Evolutionary conservation across 306 rosid genomes (phyloP).

Genomic region (Macrotyloma uniflorum): DNA sequence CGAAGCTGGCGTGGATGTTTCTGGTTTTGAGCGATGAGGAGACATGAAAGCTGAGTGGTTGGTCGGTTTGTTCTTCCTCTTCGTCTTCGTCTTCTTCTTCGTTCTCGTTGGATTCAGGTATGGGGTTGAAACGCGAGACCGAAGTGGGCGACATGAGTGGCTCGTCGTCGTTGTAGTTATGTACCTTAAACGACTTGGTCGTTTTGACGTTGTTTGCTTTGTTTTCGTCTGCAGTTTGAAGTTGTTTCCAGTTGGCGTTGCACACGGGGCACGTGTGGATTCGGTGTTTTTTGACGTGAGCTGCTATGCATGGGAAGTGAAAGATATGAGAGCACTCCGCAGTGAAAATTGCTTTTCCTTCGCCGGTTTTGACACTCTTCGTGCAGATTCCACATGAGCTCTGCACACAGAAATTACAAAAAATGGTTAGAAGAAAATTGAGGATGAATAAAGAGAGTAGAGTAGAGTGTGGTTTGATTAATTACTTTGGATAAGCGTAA

Average conservation of each 20-base stretch:
- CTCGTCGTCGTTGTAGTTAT: slow-evolving; percentile 78
- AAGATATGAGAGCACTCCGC: slow-evolving; percentile 90
- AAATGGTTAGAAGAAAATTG: neutral
- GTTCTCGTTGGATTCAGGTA: slow-evolving; percentile 73
- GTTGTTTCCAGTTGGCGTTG: slow-evolving; percentile 67
- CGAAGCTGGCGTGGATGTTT: slow-evolving; percentile 49
- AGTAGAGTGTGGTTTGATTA: neutral
- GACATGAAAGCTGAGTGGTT: slow-evolving; percentile 44
- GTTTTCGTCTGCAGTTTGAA: slow-evolving; percentile 33
- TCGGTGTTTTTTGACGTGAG: slow-evolving; percentile 58
- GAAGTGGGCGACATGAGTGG: slow-evolving; percentile 70
- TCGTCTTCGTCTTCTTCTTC: slow-evolving; percentile 45
- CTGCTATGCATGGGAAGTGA: slow-evolving; percentile 85
- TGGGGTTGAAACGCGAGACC: slow-evolving; percentile 72
- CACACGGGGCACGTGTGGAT: slow-evolving; percentile 74
- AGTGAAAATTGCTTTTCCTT: slow-evolving; percentile 92
- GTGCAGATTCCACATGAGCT: slow-evolving; percentile 81
- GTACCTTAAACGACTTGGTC: slow-evolving; percentile 47
- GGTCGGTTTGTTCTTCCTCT: slow-evolving; percentile 34
- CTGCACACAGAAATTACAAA: slow-evolving; percentile 43
- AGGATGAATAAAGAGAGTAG: neutral
- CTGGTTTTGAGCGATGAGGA: slow-evolving; percentile 22
- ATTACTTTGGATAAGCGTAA: slow-evolving; percentile 67
- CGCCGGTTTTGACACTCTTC: slow-evolving; percentile 68
- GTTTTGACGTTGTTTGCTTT: slow-evolving; percentile 38